Conservation (phyloP, 2,329 filamentous ascomycete species). For the Lasiodiplodia citricola region DNA sequence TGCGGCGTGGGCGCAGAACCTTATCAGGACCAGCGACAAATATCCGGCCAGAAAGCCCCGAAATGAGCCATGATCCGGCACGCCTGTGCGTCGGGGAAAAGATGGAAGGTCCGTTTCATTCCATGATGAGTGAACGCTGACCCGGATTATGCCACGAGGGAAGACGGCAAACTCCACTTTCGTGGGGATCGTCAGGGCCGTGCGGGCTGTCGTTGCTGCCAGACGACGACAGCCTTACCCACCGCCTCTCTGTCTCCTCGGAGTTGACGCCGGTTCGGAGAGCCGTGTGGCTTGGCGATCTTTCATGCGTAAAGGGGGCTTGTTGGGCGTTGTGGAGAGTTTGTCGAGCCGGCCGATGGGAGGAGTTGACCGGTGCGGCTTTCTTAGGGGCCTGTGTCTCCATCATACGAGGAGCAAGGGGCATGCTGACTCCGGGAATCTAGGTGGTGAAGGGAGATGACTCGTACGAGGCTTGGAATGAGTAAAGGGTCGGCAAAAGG, state of each 20-base stretch:
- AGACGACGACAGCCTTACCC: background rate
- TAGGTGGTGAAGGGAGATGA: background rate
- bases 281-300: background rate
- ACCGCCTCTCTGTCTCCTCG: background rate
- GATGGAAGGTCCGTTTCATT: background rate
- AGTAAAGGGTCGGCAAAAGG: background rate
- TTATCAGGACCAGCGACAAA: background rate
- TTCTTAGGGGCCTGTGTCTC: background rate
- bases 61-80: background rate
- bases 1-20: background rate
- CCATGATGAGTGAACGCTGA: background rate
- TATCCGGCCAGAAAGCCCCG: background rate
- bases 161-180: background rate
- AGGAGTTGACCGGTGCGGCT: background rate
- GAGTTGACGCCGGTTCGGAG: background rate
- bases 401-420: background rate
- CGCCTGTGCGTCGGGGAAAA: background rate
- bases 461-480: background rate
- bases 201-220: background rate
- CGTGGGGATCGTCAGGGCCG: slow-evolving; percentile 4
- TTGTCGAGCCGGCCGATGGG: too few relatives aligned
- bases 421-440: background rate
- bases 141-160: background rate
- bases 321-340: too few relatives aligned
- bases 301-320: background rate